Evolutionary conservation across 495 filamentous ascomycete genomes (phyloP).

Genomic region (Cudoniella acicularis): DNA sequence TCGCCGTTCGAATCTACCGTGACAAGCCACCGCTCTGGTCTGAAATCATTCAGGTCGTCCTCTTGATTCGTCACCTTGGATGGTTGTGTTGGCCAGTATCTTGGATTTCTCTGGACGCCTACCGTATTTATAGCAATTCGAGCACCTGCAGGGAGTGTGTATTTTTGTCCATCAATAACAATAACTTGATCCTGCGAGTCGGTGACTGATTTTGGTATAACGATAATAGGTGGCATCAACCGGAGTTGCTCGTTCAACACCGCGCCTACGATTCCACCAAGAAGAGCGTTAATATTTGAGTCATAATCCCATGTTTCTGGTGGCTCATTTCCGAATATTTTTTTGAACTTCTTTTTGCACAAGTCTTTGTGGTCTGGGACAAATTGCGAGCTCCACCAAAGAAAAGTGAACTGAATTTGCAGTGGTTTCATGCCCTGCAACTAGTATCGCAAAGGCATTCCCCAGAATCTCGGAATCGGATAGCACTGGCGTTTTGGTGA

Average conservation of each 20-base stretch:
- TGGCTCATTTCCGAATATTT: conserved; percentile 48
- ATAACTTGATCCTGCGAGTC: conserved; percentile 45
- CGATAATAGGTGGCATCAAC: conserved; percentile 50
- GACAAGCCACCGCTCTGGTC: conserved; percentile 56
- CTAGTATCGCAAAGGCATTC: conserved; percentile 66
- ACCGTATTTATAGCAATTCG: conserved; percentile 40
- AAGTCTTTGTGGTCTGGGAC: conserved; percentile 51
- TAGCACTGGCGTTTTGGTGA: not conserved
- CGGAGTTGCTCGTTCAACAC: conserved; percentile 67
- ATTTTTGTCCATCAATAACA: conserved; percentile 44
- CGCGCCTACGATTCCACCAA: conserved; percentile 60
- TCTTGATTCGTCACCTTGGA: conserved; percentile 26
- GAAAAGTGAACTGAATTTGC: conserved; percentile 63
- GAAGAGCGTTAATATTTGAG: conserved; percentile 20
- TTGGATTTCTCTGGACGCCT: conserved; percentile 56
- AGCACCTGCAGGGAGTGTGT: conserved; percentile 44
- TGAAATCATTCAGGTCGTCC: conserved; percentile 46
- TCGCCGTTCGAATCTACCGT: conserved; percentile 24
- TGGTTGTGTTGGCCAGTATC: conserved; percentile 38
- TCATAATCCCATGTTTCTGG: conserved; percentile 62
- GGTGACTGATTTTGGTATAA: conserved; percentile 55
- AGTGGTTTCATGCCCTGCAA: conserved; percentile 70
- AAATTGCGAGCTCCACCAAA: conserved; percentile 55
- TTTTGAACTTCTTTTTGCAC: conserved; percentile 59
- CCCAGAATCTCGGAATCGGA: conserved; percentile 53